Base-by-base conservation (phyloP, 805 yeast species). In the Vanderwaltozyma tropicalis region DNA sequence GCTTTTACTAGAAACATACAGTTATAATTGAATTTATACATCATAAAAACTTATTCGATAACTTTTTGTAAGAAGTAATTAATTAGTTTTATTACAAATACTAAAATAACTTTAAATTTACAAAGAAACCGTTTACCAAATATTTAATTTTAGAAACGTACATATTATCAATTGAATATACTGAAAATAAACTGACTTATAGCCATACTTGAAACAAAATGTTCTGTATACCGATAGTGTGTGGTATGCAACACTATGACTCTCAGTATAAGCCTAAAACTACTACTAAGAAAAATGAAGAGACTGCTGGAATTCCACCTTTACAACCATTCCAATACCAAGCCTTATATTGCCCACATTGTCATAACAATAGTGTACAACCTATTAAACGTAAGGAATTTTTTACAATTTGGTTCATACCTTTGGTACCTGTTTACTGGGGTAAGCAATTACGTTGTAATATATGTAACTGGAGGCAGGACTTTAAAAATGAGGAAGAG, bases 341-440 rank as follows among this genome's bases (percentile, higher is more conserved):
- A 18, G 41, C 50, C 5, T 35, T 62, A 14, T 68, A 66, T 41
- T 76, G 83, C 48, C 75, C 77, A 15, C 67, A 72, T 42, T 76
- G 83, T 45, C 78, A 74, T 47, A 76, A 76, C 50, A 63, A 64
- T 40, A 62, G 73, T 20, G 81, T 74, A 3, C 54, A 59, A 37
- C 74, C 79, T 0, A 61, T 73, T 9, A 68, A 74, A 43, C 62
- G 75, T 32, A 68, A 67, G 44, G 72, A 74, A 47, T 71, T 74
- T 50, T 63, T 76, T 27, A 64, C 77, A 0, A 36, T 74, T 9
- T 74, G 72, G 63, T 74, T 71, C 46, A 58, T 74, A 21, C 80
- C 80, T 1, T 48, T 74, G 12, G 45, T 74, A 4, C 80, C 80
- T 3, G 53, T 74, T 30, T 70, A 66, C 49, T 69, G 68, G 64